Base-by-base conservation (phyloP, 1,139 yeast genomes). In the Lodderomyces parapsilosis region DNA sequence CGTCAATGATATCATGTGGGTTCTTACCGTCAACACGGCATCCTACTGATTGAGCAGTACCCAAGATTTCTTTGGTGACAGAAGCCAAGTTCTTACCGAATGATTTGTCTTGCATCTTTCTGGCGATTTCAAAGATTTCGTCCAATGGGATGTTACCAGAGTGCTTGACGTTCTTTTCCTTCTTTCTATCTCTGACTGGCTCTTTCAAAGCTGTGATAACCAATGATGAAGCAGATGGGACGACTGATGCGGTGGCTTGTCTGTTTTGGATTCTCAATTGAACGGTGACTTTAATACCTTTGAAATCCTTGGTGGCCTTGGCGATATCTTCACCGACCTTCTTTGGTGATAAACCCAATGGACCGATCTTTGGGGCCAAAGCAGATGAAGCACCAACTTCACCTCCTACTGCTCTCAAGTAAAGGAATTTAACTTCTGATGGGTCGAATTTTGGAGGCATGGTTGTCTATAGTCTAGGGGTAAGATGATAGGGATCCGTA, bases 271-370 rank as follows among this genome's bases (percentile, higher is more conserved):
- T 91, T 75, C 86, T 93, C 77, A 94, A 86, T 80, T 89, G 96
- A 58, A 94, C 98, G 64, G 99, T 93, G 70, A 93, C 99, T 78
- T 93, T 89, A 68, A 93, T 91, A 83, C 99, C 99, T 80, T 91
- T 91, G 94, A 83, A 93, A 72, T 85, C 83, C 81, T 89, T 87
- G 80, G 99, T 93, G 74, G 99, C 99, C 86, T 94, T 94, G 77
- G 99, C 99, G 67, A 93, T 93, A 75, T 93, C 99, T 80, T 93
- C 99, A 89, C 99, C 99, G 70, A 94, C 97, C 87, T 93, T 93
- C 96, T 93, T 93, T 83, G 99, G 98, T 55, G 98, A 91, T 68
- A 93, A 84, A 90, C 99, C 99, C 72, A 93, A 89, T 65, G 99
- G 99, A 87, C 99, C 99, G 71, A 93, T 93, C 90, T 93, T 93